phyloP scores from a whole-genome alignment of 2,329 filamentous ascomycete species.

The Cladosporium sp. region DNA sequence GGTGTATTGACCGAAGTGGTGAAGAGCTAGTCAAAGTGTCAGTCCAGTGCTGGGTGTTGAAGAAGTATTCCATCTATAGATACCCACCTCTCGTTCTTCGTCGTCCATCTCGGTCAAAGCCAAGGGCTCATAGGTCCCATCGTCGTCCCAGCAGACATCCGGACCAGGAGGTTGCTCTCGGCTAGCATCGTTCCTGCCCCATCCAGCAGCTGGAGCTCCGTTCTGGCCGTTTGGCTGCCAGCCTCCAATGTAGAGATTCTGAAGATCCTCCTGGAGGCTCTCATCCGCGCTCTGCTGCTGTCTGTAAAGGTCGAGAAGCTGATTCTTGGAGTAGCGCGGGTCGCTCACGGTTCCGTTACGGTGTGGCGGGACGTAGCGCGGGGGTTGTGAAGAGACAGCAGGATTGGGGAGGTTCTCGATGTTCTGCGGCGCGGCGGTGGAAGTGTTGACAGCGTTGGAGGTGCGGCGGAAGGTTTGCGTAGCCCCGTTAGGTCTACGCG shows the following conservation, averaged over 20 bases:
- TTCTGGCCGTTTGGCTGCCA: slow-evolving; percentile 79
- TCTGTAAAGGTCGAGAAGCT: slow-evolving; percentile 74
- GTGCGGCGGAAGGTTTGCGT: slow-evolving; percentile 67
- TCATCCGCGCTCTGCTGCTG: slow-evolving; percentile 57
- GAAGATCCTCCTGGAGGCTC: slow-evolving; percentile 64
- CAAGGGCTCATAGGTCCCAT: slow-evolving; percentile 69
- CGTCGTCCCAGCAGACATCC: slow-evolving; percentile 87
- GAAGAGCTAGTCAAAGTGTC: slow-evolving; percentile 57
- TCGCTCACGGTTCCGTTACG: slow-evolving; percentile 58
- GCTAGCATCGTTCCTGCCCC: slow-evolving; percentile 74
- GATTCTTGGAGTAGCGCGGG: slow-evolving; percentile 73
- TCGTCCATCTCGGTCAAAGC: slow-evolving; percentile 70
- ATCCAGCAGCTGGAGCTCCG: slow-evolving; percentile 58
- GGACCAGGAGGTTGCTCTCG: slow-evolving; percentile 75
- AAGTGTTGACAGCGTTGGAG: slow-evolving; percentile 57
- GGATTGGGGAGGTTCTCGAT: slow-evolving; percentile 23
- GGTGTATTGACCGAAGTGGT: slow-evolving; percentile 87
- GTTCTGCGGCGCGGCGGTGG: slow-evolving; percentile 37
- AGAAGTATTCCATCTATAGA: neutral
- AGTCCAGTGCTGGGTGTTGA: neutral
- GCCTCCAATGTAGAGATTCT: slow-evolving; percentile 68
- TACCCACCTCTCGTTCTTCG: slow-evolving; percentile 62
- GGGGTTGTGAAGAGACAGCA: slow-evolving; percentile 32
- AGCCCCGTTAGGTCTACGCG: slow-evolving; percentile 64
- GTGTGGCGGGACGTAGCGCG: slow-evolving; percentile 62